A percentile compares a stretch with the other conserved stretches of the same genome.
phyloP scores from a whole-genome alignment of 805 yeast genomes.

The Barnettozyma pratensis region DNA sequence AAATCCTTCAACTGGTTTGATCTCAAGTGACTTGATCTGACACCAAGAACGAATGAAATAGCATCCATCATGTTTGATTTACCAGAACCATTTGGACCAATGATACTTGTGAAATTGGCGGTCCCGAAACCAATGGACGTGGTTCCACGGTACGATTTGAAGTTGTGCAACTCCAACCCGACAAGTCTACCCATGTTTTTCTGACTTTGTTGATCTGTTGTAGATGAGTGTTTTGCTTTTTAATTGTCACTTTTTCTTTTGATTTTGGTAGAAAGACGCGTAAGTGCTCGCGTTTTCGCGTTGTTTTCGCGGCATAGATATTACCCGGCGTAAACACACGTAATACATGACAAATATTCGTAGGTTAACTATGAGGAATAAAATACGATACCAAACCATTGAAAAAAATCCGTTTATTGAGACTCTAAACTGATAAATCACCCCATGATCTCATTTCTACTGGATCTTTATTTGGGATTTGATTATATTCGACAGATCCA shows the following conservation, averaged over 20 bases:
- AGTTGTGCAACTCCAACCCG: slow-evolving; percentile 76
- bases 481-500: not conserved
- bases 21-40: slow-evolving; percentile 68
- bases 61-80: slow-evolving; percentile 98
- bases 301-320: not conserved
- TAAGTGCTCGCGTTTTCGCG: not conserved
- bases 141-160: slow-evolving; percentile 85
- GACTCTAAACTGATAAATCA: not conserved
- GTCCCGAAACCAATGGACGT: slow-evolving; percentile 78
- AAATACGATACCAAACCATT: not conserved
- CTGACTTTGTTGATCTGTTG: too few species aligned
- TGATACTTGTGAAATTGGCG: slow-evolving; percentile 79
- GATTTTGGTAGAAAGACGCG: too few species aligned
- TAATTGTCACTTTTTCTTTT: too few species aligned
- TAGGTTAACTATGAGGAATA: not conserved
- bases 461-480: not conserved
- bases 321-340: not conserved
- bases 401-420: not conserved
- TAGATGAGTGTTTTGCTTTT: too few species aligned
- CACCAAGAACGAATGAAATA: slow-evolving; percentile 88
- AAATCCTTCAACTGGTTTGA: slow-evolving; percentile 70
- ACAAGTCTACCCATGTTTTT: slow-evolving; percentile 73
- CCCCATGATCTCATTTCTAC: not conserved
- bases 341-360: too few species aligned
- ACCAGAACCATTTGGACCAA: slow-evolving; percentile 99